Evolutionary conservation across 495 filamentous ascomycete genomes (phyloP), one percentile per base, ranked within the genome.

Genomic region (Hypoxylon crocopeplum): DNA sequence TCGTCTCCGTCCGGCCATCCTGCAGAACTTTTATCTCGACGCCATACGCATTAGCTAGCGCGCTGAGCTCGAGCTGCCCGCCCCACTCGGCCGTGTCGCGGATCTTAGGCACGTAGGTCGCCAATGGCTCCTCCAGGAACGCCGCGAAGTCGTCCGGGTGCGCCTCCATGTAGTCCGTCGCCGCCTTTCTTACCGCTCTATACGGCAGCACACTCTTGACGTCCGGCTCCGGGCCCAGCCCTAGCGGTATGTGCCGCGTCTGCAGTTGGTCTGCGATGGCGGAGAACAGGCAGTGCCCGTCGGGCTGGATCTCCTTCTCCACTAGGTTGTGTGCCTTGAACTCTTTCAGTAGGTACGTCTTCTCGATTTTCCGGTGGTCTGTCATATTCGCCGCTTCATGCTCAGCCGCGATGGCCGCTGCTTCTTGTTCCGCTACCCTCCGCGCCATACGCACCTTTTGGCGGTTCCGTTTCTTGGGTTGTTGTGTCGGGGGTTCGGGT

Each of bases 221-320:
- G n/a, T 56, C 36, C 20, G 42, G 53, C 2, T 46, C 41, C 20
- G 51, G 50, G 63, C 69, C 41, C 42, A 75, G 60, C 1, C 39
- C 39, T 0, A 79, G 48, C 1, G 74, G 64, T 8, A 86, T 64
- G 3, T 71, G 75, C 10, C 73, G 52, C 20, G 72, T 69, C 22
- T 68, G 70, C 33, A 97, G 76, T 74, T 96, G 92, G 68, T 92
- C 90, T 33, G 93, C 93, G 36, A 98, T 79, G 1, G 95, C 92
- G 5, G 90, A 87, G 75, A 96, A 98, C n/a, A 98, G 78, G 71
- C 94, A 98, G 68, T 98, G 94, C 0, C 94, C 94, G 67, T 98
- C 93, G 0, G 94, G 92, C 13, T 80, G 83, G 21, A 98, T 91
- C 49, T 89, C 84, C 47, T 89, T 80, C 76, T 98, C 92, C 16